Percentiles rank a stretch among this genome's conserved stretches.
These are phyloP conservation scores for Penicillium sp. DNA, from an alignment of 2,329 filamentous ascomycete genomes.

Conservation along the genomic window DNA sequence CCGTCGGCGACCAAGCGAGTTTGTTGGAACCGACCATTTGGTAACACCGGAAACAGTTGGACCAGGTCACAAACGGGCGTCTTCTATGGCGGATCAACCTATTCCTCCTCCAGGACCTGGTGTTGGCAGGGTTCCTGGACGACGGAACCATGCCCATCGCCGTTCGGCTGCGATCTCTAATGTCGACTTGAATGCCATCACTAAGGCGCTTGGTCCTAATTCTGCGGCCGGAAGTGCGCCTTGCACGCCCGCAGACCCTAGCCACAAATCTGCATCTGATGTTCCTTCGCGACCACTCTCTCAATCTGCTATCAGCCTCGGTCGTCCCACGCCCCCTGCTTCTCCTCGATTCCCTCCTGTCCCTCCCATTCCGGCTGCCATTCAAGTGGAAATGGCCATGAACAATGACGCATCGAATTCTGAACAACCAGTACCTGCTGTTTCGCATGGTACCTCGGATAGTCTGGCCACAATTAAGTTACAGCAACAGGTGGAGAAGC, in stretches of 20 bases:
- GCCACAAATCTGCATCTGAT: conserved; percentile 26
- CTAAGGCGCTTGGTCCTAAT: conserved; percentile 42
- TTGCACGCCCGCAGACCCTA: conserved; percentile 44
- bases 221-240: conserved; percentile 60
- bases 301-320: conserved; percentile 30
- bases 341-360: conserved; percentile 28
- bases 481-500: conserved; percentile 56
- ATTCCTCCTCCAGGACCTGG: conserved; percentile 34
- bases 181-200: conserved; percentile 66
- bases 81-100: conserved; percentile 19
- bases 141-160: conserved; percentile 73
- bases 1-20: conserved; percentile 78
- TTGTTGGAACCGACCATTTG: conserved; percentile 65
- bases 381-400: conserved; percentile 12
- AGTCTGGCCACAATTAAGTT: conserved; percentile 66
- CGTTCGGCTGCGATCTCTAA: conserved; percentile 79
- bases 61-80: conserved; percentile 32
- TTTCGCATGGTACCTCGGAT: conserved; percentile 80
- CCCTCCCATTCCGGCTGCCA: conserved; percentile 15
- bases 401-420: conserved; percentile 49
- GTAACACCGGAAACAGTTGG: conserved; percentile 63
- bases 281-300: conserved; percentile 32
- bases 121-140: conserved; percentile 48
- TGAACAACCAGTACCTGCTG: conserved; percentile 74
- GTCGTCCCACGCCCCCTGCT: conserved; percentile 31